phyloP scores from a whole-genome alignment of 2,329 filamentous ascomycete genomes.

The Penicillium sclerotiorum region DNA sequence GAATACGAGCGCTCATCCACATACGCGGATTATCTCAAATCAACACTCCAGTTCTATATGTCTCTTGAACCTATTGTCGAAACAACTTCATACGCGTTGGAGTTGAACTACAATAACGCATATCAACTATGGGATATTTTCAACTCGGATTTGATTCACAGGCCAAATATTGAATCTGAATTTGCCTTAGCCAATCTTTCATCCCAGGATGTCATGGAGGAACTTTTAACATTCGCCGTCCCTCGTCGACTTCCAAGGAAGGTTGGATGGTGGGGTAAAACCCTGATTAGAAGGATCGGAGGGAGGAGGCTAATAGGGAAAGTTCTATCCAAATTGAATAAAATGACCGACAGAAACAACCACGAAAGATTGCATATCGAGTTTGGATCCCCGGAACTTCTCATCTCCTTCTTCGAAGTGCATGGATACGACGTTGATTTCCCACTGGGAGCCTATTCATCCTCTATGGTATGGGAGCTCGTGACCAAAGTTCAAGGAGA shows the following conservation, averaged over 20 bases:
- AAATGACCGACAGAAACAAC: too few relatives aligned
- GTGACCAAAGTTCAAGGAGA: not conserved
- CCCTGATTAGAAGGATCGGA: too few relatives aligned
- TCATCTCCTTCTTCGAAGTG: not conserved
- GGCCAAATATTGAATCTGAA: not conserved
- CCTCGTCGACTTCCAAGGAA: too few relatives aligned
- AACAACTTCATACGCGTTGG: not conserved
- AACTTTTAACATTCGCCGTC: not conserved
- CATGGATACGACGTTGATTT: not conserved
- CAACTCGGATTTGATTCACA: not conserved
- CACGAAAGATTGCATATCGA: not conserved
- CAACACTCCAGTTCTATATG: not conserved
- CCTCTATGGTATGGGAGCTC: not conserved
- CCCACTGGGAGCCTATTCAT: not conserved
- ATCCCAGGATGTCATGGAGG: not conserved
- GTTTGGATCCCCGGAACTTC: not conserved
- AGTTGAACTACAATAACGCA: not conserved
- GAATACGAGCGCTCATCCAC: not conserved
- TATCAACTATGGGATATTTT: not conserved
- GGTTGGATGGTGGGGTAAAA: too few relatives aligned
- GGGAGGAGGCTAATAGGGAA: too few relatives aligned
- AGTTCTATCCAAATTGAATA: not conserved
- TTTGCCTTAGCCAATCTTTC: not conserved
- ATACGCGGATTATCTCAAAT: not conserved
- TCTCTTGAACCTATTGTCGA: not conserved